These are phyloP conservation scores for Hippophae rhamnoides DNA, from an alignment of 306 rosid genomes.

Conservation along the genomic window DNA sequence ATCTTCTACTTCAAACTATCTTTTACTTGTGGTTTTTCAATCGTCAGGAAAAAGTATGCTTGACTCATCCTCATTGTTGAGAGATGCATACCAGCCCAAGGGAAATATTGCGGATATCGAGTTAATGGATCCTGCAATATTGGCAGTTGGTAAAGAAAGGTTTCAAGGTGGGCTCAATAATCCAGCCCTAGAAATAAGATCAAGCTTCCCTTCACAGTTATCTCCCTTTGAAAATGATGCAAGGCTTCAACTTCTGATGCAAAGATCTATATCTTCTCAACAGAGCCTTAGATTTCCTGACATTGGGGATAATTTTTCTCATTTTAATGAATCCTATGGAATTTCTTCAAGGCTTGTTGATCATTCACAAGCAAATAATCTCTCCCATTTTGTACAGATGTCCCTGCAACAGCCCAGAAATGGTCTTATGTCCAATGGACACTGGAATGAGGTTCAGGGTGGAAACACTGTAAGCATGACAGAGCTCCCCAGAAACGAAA, in stretches of 20 bases:
- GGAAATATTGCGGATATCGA: conserved; percentile 56
- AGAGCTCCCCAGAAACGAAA: conserved; percentile 39
- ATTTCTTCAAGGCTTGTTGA: conserved; percentile 58
- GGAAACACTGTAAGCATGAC: conserved; percentile 51
- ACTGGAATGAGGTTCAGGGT: conserved; percentile 64
- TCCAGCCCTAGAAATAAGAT: conserved; percentile 49
- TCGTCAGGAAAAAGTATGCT: conserved; percentile 54
- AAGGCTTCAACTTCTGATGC: conserved; percentile 70
- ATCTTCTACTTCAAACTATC: background rate
- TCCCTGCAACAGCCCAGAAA: conserved; percentile 68
- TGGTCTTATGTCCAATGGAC: conserved; percentile 53
- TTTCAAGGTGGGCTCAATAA: conserved; percentile 53
- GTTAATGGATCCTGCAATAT: conserved; percentile 88
- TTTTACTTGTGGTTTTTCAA: too few species aligned
- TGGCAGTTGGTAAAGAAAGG: conserved; percentile 85
- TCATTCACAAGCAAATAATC: conserved; percentile 55
- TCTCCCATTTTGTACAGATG: conserved; percentile 61
- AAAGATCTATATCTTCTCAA: conserved; percentile 60
- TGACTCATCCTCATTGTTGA: conserved; percentile 42
- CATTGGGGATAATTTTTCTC: conserved; percentile 51
- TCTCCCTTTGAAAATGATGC: conserved; percentile 66
- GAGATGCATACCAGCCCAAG: conserved; percentile 54
- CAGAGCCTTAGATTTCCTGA: conserved; percentile 57
- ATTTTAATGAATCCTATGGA: conserved; percentile 59
- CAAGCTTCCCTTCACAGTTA: conserved; percentile 47